Conservation (phyloP, 768 basidiomycete genomes). For the Gyrodon lividus region DNA sequence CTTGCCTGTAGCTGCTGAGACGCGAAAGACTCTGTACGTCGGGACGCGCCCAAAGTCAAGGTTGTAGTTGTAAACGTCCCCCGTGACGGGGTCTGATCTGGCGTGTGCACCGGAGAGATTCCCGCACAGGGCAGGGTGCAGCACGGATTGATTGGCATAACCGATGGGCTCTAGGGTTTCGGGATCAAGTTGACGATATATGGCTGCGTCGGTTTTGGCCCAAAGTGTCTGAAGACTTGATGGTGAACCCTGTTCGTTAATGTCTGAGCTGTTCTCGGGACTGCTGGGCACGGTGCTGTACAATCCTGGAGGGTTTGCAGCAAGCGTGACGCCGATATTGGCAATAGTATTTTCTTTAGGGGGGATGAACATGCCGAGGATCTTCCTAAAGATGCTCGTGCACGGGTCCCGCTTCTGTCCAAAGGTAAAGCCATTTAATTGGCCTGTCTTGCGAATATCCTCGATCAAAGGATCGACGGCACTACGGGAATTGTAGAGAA, state of each 20-base stretch:
- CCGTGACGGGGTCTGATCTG: slow-evolving; percentile 21
- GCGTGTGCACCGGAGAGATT: slow-evolving; percentile 26
- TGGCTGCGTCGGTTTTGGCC: slow-evolving; percentile 24
- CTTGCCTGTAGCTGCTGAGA: slow-evolving; percentile 12
- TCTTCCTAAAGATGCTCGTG: slow-evolving; percentile 1
- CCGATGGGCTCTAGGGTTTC: slow-evolving; percentile 27
- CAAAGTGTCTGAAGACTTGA: slow-evolving; percentile 10
- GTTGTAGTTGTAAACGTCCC: slow-evolving; percentile 30
- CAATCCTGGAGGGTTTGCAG: slow-evolving; percentile 2
- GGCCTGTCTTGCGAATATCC: slow-evolving; percentile 2
- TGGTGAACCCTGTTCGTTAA: background rate
- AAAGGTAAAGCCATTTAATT: background rate
- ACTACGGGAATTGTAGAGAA: slow-evolving; percentile 25
- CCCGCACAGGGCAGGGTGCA: slow-evolving; percentile 26
- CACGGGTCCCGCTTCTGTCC: slow-evolving; percentile 9
- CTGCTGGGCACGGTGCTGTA: slow-evolving; percentile 10
- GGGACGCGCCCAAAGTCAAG: slow-evolving; percentile 15
- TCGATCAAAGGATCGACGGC: slow-evolving; percentile 17
- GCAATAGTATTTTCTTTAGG: background rate
- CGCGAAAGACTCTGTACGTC: slow-evolving; percentile 27
- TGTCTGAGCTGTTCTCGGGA: background rate
- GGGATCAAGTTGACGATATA: slow-evolving; percentile 25
- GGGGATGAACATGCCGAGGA: background rate
- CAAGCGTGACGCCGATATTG: slow-evolving; percentile 2
- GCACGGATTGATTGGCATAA: slow-evolving; percentile 13